Percentiles rank a stretch among this genome's conserved stretches.
Evolutionary conservation across 306 rosid genomes (phyloP).

Genomic region (Clitoria ternatea): DNA sequence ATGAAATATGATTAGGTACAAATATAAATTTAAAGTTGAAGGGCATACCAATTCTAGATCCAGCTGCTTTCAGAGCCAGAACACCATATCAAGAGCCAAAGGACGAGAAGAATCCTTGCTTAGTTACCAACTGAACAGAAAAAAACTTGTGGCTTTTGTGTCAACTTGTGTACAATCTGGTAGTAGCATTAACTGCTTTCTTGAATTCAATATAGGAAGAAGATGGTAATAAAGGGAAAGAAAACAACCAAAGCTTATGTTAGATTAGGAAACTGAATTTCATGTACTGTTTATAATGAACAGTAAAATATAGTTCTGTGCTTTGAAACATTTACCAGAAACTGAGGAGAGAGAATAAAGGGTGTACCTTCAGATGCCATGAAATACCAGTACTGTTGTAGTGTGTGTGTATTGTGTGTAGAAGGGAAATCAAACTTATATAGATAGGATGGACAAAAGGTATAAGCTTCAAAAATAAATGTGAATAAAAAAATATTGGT

Average conservation of each 20-base stretch:
- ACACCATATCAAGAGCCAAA: slow-evolving; percentile 7
- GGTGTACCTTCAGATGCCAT: slow-evolving; percentile 54
- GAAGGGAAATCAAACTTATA: slow-evolving; percentile 46
- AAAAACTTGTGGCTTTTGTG: slow-evolving; percentile 26
- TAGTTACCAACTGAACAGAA: slow-evolving; percentile 13
- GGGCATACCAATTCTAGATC: slow-evolving; percentile 45
- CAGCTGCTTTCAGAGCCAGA: slow-evolving; percentile 27
- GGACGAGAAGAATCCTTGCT: slow-evolving; percentile 14
- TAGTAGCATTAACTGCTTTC: slow-evolving; percentile 21
- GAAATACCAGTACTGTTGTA: slow-evolving; percentile 35
- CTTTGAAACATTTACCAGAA: background rate
- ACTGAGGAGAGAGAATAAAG: slow-evolving; percentile 23
- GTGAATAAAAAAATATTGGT: slow-evolving; percentile 58
- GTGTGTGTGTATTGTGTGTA: slow-evolving; percentile 36
- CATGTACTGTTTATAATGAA: slow-evolving; percentile 28
- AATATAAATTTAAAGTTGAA: slow-evolving; percentile 10
- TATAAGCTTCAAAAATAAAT: slow-evolving; percentile 34
- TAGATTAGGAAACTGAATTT: slow-evolving; percentile 44
- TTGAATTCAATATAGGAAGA: slow-evolving; percentile 34
- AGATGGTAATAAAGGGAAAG: slow-evolving; percentile 37
- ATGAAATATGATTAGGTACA: background rate
- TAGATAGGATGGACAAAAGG: slow-evolving; percentile 43
- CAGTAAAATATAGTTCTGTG: slow-evolving; percentile 1
- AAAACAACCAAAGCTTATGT: slow-evolving; percentile 44
- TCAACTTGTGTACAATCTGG: slow-evolving; percentile 23